A percentile compares a stretch with the other conserved stretches of the same genome.
Evolutionary conservation across 164 flowering plant species (phyloP).

Genomic region (Cinnamomum chago): DNA sequence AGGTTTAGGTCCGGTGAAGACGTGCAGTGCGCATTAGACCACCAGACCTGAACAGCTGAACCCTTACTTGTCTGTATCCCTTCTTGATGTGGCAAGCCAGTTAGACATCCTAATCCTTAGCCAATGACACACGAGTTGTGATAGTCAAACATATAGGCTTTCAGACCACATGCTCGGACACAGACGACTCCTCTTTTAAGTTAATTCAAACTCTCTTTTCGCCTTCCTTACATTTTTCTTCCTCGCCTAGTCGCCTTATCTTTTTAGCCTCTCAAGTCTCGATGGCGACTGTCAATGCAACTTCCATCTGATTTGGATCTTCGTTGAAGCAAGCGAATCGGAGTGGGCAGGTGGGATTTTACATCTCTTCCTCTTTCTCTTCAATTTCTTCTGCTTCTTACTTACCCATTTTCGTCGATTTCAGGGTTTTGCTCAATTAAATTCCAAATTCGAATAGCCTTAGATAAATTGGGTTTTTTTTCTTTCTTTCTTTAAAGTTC

Average conservation of each 20-base stretch:
- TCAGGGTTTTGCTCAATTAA: not conserved
- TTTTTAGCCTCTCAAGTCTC: not conserved
- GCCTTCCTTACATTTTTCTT: not conserved
- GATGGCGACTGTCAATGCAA: conserved; percentile 7
- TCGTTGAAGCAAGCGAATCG: not conserved
- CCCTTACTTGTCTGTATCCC: too few relatives aligned
- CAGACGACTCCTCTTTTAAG: too few relatives aligned
- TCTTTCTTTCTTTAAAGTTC: not conserved
- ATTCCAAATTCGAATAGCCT: not conserved
- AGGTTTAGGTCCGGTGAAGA: too few relatives aligned
- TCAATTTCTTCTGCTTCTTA: not conserved
- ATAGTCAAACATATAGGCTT: too few relatives aligned
- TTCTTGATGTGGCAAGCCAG: too few relatives aligned
- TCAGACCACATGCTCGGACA: too few relatives aligned
- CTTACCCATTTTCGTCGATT: not conserved
- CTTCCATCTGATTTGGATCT: conserved; percentile 1
- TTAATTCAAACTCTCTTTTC: not conserved
- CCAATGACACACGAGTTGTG: too few relatives aligned
- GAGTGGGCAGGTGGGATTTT: not conserved
- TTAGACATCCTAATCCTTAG: too few relatives aligned
- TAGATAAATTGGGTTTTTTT: not conserved
- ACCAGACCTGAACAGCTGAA: too few relatives aligned
- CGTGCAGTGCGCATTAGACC: too few relatives aligned
- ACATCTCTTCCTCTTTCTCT: not conserved
- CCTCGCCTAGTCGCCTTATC: not conserved